Evolutionary conservation across 2,329 filamentous ascomycete species (phyloP), one percentile per base, ranked within the genome.

Genomic region (Claviceps lovelessii): DNA sequence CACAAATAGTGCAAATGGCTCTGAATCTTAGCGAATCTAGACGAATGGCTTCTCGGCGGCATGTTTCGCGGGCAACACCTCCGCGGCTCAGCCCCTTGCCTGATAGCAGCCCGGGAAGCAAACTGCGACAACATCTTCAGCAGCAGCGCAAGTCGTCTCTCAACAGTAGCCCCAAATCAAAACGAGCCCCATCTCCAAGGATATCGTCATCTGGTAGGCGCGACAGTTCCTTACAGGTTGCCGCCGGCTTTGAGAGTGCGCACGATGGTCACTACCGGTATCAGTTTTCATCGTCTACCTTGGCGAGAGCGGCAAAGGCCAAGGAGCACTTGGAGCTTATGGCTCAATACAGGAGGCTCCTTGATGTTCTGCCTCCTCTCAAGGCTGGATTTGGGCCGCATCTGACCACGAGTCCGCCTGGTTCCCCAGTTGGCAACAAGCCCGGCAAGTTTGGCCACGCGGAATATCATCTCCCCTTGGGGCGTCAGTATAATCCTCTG

Each of bases 1-100:
- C 85, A 4, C 88, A 95, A 68, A 94, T 97, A 59, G 89, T 97
- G 46, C 90, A 90, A 63, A 87, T 97, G 79, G 91, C 91, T 1
- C 71, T 97, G 61, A 93, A 85, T 59, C 71, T 97, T 51, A 95
- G 87, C 72, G 89, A 96, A 68, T 88, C 85, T 63, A 81, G 83
- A 59, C 81, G 81, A 64, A 77, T 76, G 70, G 86, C 75, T 58
- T 81, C 72, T 67, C 79, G 74, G 68, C 78, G 73, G 68, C 82
- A 66, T 67, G 77, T 69, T 60, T 80, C 64, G 54, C 80, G 65
- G 64, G 78, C 67, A 54, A 72, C 72, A 41, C 79, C 71, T 35
- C 79, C 73, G 49, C 73, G 71, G 45, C 72, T 77, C 54, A 72
- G 74, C 5, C 78, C 79, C 4, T 63, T 80, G 3, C 75, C 80